These are phyloP conservation scores for Leccinum subtestaceum DNA, from an alignment of 768 basidiomycete genomes.

Conservation along the genomic window DNA sequence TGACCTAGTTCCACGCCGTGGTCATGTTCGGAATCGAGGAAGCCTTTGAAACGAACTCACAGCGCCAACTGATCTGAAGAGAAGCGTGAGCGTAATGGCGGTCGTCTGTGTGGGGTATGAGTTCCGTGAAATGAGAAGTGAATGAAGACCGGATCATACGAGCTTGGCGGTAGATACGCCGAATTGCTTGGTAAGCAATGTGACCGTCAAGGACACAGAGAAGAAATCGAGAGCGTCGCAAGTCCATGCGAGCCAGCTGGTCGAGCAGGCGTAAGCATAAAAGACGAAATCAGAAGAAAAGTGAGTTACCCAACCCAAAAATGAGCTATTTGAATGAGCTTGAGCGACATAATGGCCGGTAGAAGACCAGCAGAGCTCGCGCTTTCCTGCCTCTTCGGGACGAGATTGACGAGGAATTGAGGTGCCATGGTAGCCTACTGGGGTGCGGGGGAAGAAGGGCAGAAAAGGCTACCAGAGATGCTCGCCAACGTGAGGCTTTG, in stretches of 20 bases:
- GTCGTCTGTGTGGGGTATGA: slow-evolving; percentile 46
- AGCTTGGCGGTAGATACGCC: slow-evolving; percentile 40
- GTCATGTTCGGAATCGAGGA: not conserved
- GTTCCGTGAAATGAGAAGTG: not conserved
- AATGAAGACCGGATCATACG: slow-evolving; percentile 26
- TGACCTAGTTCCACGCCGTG: slow-evolving; percentile 33
- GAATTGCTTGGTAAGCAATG: slow-evolving; percentile 48
- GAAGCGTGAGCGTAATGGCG: slow-evolving; percentile 86
- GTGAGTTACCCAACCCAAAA: slow-evolving; percentile 53
- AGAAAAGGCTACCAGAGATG: not conserved
- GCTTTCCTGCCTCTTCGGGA: slow-evolving; percentile 47
- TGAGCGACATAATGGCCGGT: slow-evolving; percentile 42
- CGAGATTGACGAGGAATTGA: slow-evolving; percentile 44
- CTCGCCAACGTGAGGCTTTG: not conserved
- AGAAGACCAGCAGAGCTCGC: slow-evolving; percentile 37
- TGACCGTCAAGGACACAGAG: slow-evolving; percentile 62
- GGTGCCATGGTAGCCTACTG: slow-evolving; percentile 15
- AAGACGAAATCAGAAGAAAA: not conserved
- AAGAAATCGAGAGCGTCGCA: slow-evolving; percentile 89
- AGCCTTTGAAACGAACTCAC: slow-evolving; percentile 31
- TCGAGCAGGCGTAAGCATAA: not conserved
- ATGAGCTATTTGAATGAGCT: slow-evolving; percentile 53
- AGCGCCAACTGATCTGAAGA: slow-evolving; percentile 84
- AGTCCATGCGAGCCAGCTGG: slow-evolving; percentile 82
- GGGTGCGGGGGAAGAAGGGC: not conserved